Evolutionary conservation across 1,139 yeast species (phyloP), one percentile per base, ranked within the genome.

Genomic region (Trichomonascaceae sp.): DNA sequence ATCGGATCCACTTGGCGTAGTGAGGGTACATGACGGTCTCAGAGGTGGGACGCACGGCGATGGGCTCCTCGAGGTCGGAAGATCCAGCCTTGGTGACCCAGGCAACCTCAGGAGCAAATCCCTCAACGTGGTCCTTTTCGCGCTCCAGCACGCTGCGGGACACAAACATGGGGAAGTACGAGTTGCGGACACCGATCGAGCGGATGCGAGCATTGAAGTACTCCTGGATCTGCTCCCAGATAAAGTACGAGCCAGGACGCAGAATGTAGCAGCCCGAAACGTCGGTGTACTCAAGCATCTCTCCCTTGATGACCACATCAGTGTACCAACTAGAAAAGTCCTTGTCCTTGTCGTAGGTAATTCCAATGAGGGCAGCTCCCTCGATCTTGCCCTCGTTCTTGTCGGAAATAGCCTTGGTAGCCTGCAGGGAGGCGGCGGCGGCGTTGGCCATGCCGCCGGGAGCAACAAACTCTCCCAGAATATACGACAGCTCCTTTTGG

Each of bases 21-120:
- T 92, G 92, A 43, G 99, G 98, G 61, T 92, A 92, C 98, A 92
- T 92, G 58, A 89, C 98, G 34, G 99, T 92, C 62, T 92, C 99
- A 13, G 97, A 85, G 31, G 99, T 92, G 51, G 99, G 99, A 67
- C 99, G 81, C 50, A 92, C 89, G 41, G 99, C 99, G 53, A 92
- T 82, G 50, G 94, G 98, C 65, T 92, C 98, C 37, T 92, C 98
- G 49, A 92, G 71, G 35, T 89, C 97, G 20, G 94, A 80, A 33
- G 65, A 61, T 51, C 99, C 99, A 33, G 99, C 99, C 52, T 69
- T 74, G 40, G 99, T 92, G 46, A 92, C 98, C 99, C 99, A 92
- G 16, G 99, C 99, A 38, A 92, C 99, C 64, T 92, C 99, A 20
- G 99, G 98, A 33, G 99, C 98, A 59, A 92, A 92, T 27, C 99